Conservation (phyloP, 2,329 filamentous ascomycete genomes). For the Curvularia lunata region DNA sequence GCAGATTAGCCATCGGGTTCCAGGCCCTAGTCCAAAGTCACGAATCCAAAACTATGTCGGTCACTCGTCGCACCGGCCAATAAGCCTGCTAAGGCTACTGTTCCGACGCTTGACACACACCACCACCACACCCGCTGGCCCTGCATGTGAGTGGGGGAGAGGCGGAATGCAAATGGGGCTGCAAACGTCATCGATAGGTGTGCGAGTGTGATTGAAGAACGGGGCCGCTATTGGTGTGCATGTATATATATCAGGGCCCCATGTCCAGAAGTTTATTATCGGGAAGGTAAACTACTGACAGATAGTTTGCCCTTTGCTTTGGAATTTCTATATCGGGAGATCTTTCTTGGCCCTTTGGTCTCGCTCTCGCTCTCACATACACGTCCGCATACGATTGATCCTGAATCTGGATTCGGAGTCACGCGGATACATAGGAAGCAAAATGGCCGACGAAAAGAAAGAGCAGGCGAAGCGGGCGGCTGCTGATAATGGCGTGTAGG, state of each 20-base stretch:
- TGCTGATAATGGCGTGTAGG: conserved; percentile 28
- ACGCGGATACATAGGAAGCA: conserved; percentile 1
- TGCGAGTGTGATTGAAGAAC: background rate
- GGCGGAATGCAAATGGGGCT: background rate
- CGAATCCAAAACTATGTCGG: background rate
- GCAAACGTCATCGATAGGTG: conserved; percentile 16
- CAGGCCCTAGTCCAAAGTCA: background rate
- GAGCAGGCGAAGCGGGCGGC: conserved; percentile 23
- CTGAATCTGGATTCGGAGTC: background rate
- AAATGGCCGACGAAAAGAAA: conserved; percentile 32
- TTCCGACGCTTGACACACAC: conserved; percentile 2
- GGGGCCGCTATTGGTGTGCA: background rate
- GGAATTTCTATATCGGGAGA: background rate
- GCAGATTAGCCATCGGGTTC: background rate
- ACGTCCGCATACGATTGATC: background rate
- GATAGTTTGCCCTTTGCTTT: background rate
- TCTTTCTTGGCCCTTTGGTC: background rate
- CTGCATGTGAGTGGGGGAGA: background rate
- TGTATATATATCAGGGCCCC: conserved; percentile 2
- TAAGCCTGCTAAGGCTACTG: conserved; percentile 1
- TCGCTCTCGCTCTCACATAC: too few relatives aligned
- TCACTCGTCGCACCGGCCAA: conserved; percentile 4
- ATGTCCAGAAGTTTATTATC: background rate
- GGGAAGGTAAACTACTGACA: background rate
- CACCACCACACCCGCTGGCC: conserved; percentile 1